Conservation (phyloP, 2,329 filamentous ascomycete species). For the Stagonosporopsis rhizophila region DNA sequence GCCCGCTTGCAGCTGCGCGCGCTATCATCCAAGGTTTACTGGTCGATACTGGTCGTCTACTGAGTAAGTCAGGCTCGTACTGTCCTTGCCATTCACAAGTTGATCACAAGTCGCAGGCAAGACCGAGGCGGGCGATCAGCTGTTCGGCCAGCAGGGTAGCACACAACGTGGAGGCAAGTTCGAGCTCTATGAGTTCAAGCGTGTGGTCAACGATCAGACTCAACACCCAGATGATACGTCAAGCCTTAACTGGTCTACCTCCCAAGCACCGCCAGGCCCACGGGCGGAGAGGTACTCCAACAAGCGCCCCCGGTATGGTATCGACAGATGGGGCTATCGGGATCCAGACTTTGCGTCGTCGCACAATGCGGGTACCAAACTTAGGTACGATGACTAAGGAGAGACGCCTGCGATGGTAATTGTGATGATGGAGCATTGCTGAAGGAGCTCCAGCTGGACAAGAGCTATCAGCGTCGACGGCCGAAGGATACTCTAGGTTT, state of each 20-base stretch:
- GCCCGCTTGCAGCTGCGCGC: conserved; percentile 68
- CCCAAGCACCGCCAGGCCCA: not conserved
- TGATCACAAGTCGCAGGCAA: conserved; percentile 23
- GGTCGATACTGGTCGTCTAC: conserved; percentile 30
- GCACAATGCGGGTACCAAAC: not conserved
- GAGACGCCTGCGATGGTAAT: not conserved
- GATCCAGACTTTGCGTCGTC: not conserved
- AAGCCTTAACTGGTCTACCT: conserved; percentile 1
- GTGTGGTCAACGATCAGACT: not conserved
- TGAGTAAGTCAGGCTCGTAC: conserved; percentile 21
- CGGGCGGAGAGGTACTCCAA: not conserved
- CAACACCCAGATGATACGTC: conserved; percentile 11
- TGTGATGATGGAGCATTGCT: not conserved
- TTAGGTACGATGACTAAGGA: conserved; percentile 4
- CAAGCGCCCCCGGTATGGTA: not conserved
- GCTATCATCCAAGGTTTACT: conserved; percentile 29
- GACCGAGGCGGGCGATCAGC: conserved; percentile 23
- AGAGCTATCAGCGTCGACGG: too few species aligned
- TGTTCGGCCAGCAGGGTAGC: conserved; percentile 9
- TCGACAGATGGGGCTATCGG: not conserved
- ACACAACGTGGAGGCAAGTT: not conserved
- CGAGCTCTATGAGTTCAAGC: conserved; percentile 10
- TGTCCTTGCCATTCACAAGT: not conserved
- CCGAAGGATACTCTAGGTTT: too few species aligned
- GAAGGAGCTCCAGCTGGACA: not conserved